Evolutionary conservation across 495 filamentous ascomycete genomes (phyloP).

Genomic region (Hypoxylon crocopeplum): DNA sequence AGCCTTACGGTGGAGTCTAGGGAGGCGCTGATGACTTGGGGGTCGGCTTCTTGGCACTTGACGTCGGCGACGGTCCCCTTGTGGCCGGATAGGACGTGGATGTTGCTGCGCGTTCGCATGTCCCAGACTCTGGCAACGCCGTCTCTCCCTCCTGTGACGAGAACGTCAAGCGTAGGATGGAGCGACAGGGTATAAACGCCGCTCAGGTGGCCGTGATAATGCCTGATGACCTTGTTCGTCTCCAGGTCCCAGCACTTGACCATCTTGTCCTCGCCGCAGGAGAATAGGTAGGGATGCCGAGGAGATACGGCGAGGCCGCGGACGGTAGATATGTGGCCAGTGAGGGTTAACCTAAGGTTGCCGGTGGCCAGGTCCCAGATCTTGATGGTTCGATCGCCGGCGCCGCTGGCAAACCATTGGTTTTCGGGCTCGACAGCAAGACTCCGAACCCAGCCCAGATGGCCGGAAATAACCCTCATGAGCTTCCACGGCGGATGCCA

Average conservation of each 20-base stretch:
- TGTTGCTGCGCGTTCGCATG: slow-evolving; percentile 94
- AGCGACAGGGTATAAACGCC: slow-evolving; percentile 92
- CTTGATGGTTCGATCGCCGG: slow-evolving; percentile 96
- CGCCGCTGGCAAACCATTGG: slow-evolving; percentile 96
- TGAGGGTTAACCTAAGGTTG: slow-evolving; percentile 81
- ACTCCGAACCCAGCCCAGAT: slow-evolving; percentile 93
- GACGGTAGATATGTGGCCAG: slow-evolving; percentile 96
- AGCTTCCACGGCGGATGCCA: slow-evolving; percentile 99
- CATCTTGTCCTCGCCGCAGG: slow-evolving; percentile 99
- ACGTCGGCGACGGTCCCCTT: slow-evolving; percentile 86
- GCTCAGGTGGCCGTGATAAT: slow-evolving; percentile 97
- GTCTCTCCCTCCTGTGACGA: slow-evolving; percentile 94
- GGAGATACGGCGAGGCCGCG: slow-evolving; percentile 92
- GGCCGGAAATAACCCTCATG: slow-evolving; percentile 95
- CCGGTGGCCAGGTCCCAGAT: slow-evolving; percentile 97
- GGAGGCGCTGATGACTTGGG: slow-evolving; percentile 90
- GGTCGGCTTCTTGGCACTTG: slow-evolving; percentile 94
- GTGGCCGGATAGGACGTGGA: slow-evolving; percentile 92
- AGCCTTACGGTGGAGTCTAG: slow-evolving; percentile 91
- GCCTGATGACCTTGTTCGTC: slow-evolving; percentile 97
- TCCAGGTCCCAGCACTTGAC: slow-evolving; percentile 99
- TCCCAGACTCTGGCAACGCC: slow-evolving; percentile 97
- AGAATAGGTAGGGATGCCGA: slow-evolving; percentile 96
- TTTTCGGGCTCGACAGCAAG: slow-evolving; percentile 95
- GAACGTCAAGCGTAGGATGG: slow-evolving; percentile 91